These are phyloP conservation scores for Aspergillus ostianus DNA, from an alignment of 495 filamentous ascomycete species.

Conservation along the genomic window DNA sequence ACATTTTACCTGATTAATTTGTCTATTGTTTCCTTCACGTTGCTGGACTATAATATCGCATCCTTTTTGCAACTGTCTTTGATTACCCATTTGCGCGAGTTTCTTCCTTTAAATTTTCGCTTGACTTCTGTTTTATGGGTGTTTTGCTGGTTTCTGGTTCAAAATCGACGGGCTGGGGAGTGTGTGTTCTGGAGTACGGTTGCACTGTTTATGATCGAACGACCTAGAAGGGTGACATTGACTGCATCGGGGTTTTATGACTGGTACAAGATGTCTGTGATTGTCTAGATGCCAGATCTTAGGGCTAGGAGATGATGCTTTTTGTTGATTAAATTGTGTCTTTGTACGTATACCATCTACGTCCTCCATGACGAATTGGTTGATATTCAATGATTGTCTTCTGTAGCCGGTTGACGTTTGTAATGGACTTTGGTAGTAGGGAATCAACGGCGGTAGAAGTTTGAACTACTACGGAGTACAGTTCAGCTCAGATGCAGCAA, in stretches of 20 bases:
- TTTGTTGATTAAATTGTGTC: slow-evolving; percentile 10
- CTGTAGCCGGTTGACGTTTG: neutral
- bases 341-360: slow-evolving; percentile 27
- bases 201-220: slow-evolving; percentile 16
- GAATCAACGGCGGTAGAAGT: too few relatives aligned
- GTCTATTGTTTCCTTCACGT: neutral
- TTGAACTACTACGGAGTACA: too few relatives aligned
- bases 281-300: slow-evolving; percentile 3
- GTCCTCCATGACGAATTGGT: slow-evolving; percentile 24
- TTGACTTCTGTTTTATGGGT: slow-evolving; percentile 8
- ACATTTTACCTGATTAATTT: slow-evolving; percentile 9
- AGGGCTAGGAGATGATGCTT: slow-evolving; percentile 4
- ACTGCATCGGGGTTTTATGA: slow-evolving; percentile 15
- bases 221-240: slow-evolving; percentile 17
- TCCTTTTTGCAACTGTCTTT: slow-evolving; percentile 13
- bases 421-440: too few relatives aligned
- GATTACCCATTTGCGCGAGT: slow-evolving; percentile 11
- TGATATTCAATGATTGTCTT: slow-evolving; percentile 7
- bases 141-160: slow-evolving; percentile 16
- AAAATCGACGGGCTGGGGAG: slow-evolving; percentile 14
- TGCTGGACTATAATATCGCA: slow-evolving; percentile 17
- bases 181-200: slow-evolving; percentile 19
- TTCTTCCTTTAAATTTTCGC: slow-evolving; percentile 4
- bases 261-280: slow-evolving; percentile 6
- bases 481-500: too few relatives aligned